Percentiles rank a stretch among this genome's conserved stretches.
These are phyloP conservation scores for Aspergillus latus DNA, from an alignment of 2,329 filamentous ascomycete genomes.

Conservation along the genomic window DNA sequence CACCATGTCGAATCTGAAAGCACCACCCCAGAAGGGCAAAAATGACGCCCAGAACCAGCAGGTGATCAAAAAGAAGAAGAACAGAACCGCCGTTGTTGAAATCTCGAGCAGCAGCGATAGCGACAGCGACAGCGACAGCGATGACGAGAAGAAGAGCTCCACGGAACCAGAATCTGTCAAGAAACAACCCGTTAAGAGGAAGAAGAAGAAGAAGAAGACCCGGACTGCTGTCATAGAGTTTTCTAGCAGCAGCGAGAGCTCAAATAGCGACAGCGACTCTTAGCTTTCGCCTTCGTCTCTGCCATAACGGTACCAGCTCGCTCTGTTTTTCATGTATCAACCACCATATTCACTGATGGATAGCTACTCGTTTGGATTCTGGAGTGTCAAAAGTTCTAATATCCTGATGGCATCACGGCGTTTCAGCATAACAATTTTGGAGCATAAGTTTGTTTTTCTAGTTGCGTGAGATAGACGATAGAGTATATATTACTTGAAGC, in stretches of 20 bases:
- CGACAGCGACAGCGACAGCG: conserved; percentile 23
- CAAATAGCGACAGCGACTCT: conserved; percentile 18
- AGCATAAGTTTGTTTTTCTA: background rate
- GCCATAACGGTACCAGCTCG: no score
- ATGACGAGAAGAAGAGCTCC: conserved; percentile 15
- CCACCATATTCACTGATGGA: background rate
- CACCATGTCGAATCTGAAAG: conserved; percentile 26
- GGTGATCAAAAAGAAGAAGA: conserved; percentile 41
- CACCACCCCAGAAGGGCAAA: conserved; percentile 25
- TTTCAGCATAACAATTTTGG: background rate
- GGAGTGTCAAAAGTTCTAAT: conserved; percentile 19
- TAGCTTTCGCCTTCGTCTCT: background rate
- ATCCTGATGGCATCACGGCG: conserved; percentile 15
- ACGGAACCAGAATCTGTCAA: background rate
- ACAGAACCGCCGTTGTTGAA: conserved; percentile 43
- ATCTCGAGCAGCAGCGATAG: conserved; percentile 45
- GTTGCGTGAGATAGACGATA: background rate
- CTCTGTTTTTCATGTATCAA: background rate
- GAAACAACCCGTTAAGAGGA: conserved; percentile 17
- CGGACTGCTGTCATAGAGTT: conserved; percentile 1
- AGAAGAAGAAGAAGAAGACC: conserved; percentile 37
- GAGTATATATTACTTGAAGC: background rate
- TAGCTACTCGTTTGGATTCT: background rate
- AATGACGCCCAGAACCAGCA: conserved; percentile 20
- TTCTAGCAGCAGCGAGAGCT: conserved; percentile 13